Percentiles rank a stretch among this genome's conserved stretches.
phyloP scores from a whole-genome alignment of 2,329 filamentous ascomycete genomes.

The Knoxdaviesia capensis region DNA sequence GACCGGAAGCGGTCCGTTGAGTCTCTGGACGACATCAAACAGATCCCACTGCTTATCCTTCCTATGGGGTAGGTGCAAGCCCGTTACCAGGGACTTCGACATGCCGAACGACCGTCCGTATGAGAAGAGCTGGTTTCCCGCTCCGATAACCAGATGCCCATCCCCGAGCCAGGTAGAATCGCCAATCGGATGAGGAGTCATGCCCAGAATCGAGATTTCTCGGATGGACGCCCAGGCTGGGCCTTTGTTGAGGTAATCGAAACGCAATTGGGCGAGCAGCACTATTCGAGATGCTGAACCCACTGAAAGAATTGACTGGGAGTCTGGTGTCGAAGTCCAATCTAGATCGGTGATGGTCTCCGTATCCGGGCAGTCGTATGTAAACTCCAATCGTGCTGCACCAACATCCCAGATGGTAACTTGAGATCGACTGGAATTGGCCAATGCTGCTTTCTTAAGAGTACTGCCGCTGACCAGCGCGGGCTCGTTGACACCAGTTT shows the following conservation, averaged over 20 bases:
- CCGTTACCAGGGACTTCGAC: slow-evolving; percentile 36
- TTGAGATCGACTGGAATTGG: slow-evolving; percentile 50
- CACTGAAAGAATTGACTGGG: slow-evolving; percentile 77
- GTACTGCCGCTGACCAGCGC: slow-evolving; percentile 70
- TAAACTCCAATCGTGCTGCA: slow-evolving; percentile 62
- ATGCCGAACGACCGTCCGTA: slow-evolving; percentile 57
- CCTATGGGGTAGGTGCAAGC: slow-evolving; percentile 24
- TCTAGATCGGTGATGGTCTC: slow-evolving; percentile 72
- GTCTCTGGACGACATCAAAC: slow-evolving; percentile 60
- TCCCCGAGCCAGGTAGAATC: slow-evolving; percentile 82
- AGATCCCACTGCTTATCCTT: slow-evolving; percentile 41
- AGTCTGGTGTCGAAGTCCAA: slow-evolving; percentile 83
- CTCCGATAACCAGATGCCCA: slow-evolving; percentile 69
- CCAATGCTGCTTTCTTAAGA: slow-evolving; percentile 69
- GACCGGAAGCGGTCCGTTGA: slow-evolving; percentile 74
- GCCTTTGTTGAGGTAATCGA: slow-evolving; percentile 73
- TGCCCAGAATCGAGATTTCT: slow-evolving; percentile 60
- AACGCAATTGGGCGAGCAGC: slow-evolving; percentile 70
- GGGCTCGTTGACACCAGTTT: slow-evolving; percentile 54
- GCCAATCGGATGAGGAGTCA: slow-evolving; percentile 78
- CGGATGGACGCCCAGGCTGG: slow-evolving; percentile 78
- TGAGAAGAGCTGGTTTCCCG: slow-evolving; percentile 80
- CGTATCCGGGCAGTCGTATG: slow-evolving; percentile 50
- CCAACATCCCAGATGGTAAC: slow-evolving; percentile 85
- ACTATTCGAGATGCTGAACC: slow-evolving; percentile 75